Base-by-base conservation (phyloP, 805 yeast genomes). In the Starmerella vaccinii region DNA sequence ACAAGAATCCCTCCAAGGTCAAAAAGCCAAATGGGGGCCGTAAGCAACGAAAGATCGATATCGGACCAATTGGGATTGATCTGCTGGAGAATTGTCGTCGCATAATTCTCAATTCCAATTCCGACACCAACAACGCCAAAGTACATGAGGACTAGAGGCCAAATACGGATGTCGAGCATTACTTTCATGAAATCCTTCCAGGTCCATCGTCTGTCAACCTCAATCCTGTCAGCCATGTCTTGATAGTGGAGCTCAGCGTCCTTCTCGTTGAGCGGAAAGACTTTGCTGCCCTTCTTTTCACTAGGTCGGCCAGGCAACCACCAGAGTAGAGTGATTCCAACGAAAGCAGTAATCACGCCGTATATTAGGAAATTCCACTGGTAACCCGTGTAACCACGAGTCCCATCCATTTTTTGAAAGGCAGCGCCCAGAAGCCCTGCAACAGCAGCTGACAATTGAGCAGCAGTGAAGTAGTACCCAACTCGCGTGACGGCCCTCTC, bases 91-190 rank as follows among this genome's bases (percentile, higher is more conserved):
- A 86, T 56, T 8, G 90, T 80, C 3, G 95, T 81, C 5, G 89
- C 95, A 66, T 82, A 86, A 19, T 82, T 90, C 29, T 88, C 88
- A 45, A 86, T 69, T 29, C 95, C 95, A 61, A 75, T 81, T 1
- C 95, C 95, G n/a, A 86, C 78, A 43, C 95, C 95, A 23, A 86
- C 95, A 19, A 84, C 95, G 18, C 95, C 95, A 63, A 86, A 87
- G 67, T 86, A 86, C 95, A 86, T 86, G 68, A 86, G 71, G 41
- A 84, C 71, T 52, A 87, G 66, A 1, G 95, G 92, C 89, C 89
- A 85, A 38, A 82, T 71, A 56, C 92, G 72, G 41, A 74, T 61
- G 62, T 87, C 95, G 29, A 71, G 59, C 21, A 84, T 57, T 37
- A 86, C 75, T 8, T 63, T 64, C 38, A 66, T 59, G 27, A 86